Evolutionary conservation across 768 basidiomycete genomes (phyloP).

Genomic region (Hericium alpestre): DNA sequence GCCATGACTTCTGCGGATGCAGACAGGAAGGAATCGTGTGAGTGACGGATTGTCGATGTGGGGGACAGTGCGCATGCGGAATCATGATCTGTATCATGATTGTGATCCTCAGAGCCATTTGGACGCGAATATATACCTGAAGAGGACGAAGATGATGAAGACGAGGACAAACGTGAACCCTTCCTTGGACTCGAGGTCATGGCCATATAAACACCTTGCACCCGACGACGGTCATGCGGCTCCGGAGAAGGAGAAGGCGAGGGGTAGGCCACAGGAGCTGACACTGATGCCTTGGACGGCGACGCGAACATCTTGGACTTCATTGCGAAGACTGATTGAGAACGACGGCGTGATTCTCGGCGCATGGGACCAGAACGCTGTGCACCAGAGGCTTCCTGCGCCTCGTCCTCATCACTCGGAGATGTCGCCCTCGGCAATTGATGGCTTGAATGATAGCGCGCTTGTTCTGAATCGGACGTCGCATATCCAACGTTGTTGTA

Average conservation of each 20-base stretch:
- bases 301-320: slow-evolving; percentile 6
- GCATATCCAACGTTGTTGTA: background rate
- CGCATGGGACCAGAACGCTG: slow-evolving; percentile 3
- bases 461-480: background rate
- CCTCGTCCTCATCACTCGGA: background rate
- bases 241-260: background rate
- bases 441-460: background rate
- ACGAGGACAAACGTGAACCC: background rate
- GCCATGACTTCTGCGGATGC: background rate
- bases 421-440: background rate
- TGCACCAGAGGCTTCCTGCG: background rate
- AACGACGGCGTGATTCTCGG: slow-evolving; percentile 21
- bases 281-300: background rate
- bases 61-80: background rate
- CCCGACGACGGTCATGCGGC: background rate
- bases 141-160: slow-evolving; percentile 6
- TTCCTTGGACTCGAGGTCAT: background rate
- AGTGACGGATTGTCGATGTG: background rate
- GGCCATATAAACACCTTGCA: background rate
- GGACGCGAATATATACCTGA: background rate
- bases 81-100: background rate
- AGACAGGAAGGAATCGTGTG: background rate
- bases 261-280: background rate
- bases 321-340: slow-evolving; percentile 18
- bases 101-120: background rate